Evolutionary conservation across 2,329 filamentous ascomycete genomes (phyloP).

Genomic region (Fusarium haematococcum): DNA sequence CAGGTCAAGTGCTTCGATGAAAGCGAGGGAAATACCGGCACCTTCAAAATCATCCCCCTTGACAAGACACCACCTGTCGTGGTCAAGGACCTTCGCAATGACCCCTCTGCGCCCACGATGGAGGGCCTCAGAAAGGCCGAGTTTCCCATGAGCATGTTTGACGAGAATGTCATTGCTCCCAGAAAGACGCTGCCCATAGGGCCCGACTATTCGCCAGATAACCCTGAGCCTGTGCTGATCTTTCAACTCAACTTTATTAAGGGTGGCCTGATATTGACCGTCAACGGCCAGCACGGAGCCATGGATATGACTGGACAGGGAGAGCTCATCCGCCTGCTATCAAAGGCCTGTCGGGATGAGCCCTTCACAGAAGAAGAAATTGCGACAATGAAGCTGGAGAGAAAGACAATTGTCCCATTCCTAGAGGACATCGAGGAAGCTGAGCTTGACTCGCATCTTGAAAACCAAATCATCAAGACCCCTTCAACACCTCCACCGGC

Average conservation of each 20-base stretch:
- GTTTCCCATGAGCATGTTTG: conserved; percentile 62
- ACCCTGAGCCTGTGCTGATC: conserved; percentile 54
- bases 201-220: conserved; percentile 35
- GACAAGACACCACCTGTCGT: conserved; percentile 49
- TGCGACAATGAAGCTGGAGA: conserved; percentile 53
- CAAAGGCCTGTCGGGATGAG: conserved; percentile 60
- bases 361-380: conserved; percentile 60
- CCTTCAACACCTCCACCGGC: conserved; percentile 19
- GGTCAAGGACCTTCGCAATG: conserved; percentile 57
- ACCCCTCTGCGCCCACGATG: conserved; percentile 52
- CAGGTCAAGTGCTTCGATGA: conserved; percentile 51
- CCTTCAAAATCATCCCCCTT: conserved; percentile 54
- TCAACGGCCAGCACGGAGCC: conserved; percentile 60
- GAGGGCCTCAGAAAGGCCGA: conserved; percentile 49
- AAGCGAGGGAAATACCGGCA: conserved; percentile 43
- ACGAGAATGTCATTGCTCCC: conserved; percentile 57
- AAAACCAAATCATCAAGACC: conserved; percentile 49
- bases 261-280: conserved; percentile 62
- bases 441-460: conserved; percentile 50
- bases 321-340: conserved; percentile 59
- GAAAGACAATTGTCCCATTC: conserved; percentile 53
- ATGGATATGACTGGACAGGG: conserved; percentile 65
- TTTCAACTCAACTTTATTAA: conserved; percentile 62
- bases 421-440: conserved; percentile 57
- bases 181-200: conserved; percentile 52